Evolutionary conservation across 257 asterid species (phyloP).

Genomic region (Salvia splendens): DNA sequence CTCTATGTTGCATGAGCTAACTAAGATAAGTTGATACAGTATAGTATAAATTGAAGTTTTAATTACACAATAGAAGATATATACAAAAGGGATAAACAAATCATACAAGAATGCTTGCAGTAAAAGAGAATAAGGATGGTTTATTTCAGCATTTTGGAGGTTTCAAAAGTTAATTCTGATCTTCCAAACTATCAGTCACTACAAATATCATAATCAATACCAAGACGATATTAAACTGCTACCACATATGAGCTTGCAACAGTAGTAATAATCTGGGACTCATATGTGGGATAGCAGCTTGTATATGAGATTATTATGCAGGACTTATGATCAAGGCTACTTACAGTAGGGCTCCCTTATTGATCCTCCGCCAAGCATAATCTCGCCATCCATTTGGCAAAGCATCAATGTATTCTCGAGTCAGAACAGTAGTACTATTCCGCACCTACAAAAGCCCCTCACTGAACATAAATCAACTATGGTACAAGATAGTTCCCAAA

Average conservation of each 20-base stretch:
- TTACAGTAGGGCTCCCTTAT: slow-evolving; percentile 89
- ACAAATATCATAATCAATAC: slow-evolving; percentile 14
- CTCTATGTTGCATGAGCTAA: no score
- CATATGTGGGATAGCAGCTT: background rate
- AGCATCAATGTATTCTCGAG: slow-evolving; percentile 89
- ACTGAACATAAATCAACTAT: slow-evolving; percentile 70
- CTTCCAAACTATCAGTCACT: slow-evolving; percentile 13
- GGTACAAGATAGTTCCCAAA: slow-evolving; percentile 36
- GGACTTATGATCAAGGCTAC: slow-evolving; percentile 36
- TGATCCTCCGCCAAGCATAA: slow-evolving; percentile 94
- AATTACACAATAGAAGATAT: no score
- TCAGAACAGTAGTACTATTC: slow-evolving; percentile 85
- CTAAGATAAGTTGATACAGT: no score
- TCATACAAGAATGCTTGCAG: background rate
- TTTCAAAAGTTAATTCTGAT: background rate
- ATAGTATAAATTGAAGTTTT: no score
- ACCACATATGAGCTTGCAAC: background rate
- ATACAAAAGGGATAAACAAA: background rate
- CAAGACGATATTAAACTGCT: background rate
- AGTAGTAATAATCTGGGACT: background rate
- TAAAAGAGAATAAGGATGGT: background rate
- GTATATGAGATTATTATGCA: background rate
- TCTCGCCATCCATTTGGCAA: slow-evolving; percentile 98
- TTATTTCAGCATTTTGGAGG: slow-evolving; percentile 7
- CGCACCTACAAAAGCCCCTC: slow-evolving; percentile 91